Evolutionary conservation across 2,329 filamentous ascomycete species (phyloP).

Genomic region (Ilyonectria destructans): DNA sequence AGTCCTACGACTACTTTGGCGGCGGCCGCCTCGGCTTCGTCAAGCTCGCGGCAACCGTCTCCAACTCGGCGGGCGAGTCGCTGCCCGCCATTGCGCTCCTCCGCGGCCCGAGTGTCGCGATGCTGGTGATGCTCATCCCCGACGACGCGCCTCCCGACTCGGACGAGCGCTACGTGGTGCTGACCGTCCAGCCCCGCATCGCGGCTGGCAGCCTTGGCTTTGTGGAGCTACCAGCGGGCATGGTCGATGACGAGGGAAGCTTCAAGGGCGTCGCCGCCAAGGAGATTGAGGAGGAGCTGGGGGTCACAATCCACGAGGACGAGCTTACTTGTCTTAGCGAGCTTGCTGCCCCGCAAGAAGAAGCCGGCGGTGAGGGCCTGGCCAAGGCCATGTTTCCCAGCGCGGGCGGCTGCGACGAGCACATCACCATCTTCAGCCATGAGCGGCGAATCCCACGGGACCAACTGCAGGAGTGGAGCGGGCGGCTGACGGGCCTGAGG

Average conservation of each 20-base stretch:
- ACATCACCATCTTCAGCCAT: slow-evolving; percentile 71
- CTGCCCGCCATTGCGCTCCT: slow-evolving; percentile 72
- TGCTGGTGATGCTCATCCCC: slow-evolving; percentile 72
- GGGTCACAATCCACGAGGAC: slow-evolving; percentile 65
- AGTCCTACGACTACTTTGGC: slow-evolving; percentile 70
- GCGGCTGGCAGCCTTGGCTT: slow-evolving; percentile 70
- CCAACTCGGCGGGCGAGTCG: slow-evolving; percentile 63
- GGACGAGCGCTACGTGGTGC: slow-evolving; percentile 69
- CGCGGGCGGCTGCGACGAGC: slow-evolving; percentile 74
- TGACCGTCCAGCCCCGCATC: slow-evolving; percentile 74
- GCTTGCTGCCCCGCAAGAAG: slow-evolving; percentile 56
- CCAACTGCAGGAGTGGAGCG: slow-evolving; percentile 70
- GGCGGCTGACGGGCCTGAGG: slow-evolving; percentile 71
- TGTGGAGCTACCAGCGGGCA: slow-evolving; percentile 72
- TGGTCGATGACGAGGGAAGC: slow-evolving; percentile 69
- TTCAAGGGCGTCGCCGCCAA: slow-evolving; percentile 73
- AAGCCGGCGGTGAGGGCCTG: slow-evolving; percentile 55
- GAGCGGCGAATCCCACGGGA: slow-evolving; percentile 67
- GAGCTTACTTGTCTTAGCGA: slow-evolving; percentile 69
- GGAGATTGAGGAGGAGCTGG: slow-evolving; percentile 75
- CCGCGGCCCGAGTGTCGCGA: slow-evolving; percentile 73
- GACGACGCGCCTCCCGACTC: slow-evolving; percentile 60
- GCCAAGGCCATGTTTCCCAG: slow-evolving; percentile 71
- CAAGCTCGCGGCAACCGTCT: slow-evolving; percentile 67
- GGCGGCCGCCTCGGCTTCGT: slow-evolving; percentile 68